Evolutionary conservation across 169 alveolate genomes (phyloP).

Genomic region (Eimeria praecox): DNA sequence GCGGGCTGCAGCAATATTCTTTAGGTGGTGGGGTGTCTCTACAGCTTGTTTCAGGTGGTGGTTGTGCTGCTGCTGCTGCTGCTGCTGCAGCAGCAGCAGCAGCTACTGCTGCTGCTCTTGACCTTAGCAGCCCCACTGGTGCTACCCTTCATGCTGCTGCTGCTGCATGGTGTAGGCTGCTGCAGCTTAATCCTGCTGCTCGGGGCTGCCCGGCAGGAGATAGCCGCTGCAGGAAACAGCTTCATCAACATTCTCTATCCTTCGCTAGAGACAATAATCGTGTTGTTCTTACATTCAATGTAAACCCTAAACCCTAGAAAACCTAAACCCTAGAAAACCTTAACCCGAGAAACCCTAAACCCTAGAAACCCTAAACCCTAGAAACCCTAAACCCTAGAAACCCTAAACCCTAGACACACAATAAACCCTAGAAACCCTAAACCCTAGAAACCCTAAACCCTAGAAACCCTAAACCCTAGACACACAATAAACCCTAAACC

Average conservation of each 20-base stretch:
- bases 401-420: conserved; percentile 9
- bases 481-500: background rate
- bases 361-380: conserved; percentile 3
- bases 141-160: conserved; percentile 38
- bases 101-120: background rate
- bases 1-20: conserved; percentile 25
- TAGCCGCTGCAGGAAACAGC: conserved; percentile 20
- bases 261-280: conserved; percentile 34
- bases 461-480: conserved; percentile 3
- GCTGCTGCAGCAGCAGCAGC: too few relatives aligned
- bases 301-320: conserved; percentile 35
- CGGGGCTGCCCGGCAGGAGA: conserved; percentile 61
- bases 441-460: background rate
- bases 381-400: background rate
- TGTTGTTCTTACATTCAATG: conserved; percentile 14
- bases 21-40: background rate
- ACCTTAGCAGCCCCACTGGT: background rate
- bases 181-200: conserved; percentile 1
- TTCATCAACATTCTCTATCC: conserved; percentile 1
- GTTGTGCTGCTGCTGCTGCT: too few relatives aligned
- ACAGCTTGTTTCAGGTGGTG: background rate
- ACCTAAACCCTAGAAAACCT: too few relatives aligned
- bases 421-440: conserved; percentile 33
- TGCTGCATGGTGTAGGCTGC: background rate
- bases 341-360: too few relatives aligned